A percentile compares a stretch with the other conserved stretches of the same genome.
These are phyloP conservation scores for Diaporthe longicolla DNA, from an alignment of 2,329 filamentous ascomycete genomes.

Conservation along the genomic window DNA sequence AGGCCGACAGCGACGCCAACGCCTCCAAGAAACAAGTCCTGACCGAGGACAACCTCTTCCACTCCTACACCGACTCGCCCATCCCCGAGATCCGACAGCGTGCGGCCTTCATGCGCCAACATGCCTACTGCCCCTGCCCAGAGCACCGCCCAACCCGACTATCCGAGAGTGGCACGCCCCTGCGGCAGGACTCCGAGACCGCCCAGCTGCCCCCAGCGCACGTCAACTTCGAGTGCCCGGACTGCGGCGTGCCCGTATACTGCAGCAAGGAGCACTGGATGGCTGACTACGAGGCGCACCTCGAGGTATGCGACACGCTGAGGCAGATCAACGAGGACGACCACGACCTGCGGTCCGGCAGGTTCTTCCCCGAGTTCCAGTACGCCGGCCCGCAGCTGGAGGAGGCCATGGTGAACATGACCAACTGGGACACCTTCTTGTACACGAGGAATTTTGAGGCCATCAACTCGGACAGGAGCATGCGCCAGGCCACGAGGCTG, in stretches of 20 bases:
- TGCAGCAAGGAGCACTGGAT: constrained; percentile 97
- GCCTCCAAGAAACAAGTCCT: constrained; percentile 58
- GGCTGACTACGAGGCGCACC: constrained; percentile 92
- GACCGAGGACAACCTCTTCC: constrained; percentile 87
- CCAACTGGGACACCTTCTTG: constrained; percentile 97
- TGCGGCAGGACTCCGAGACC: constrained; percentile 63
- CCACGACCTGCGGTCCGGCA: constrained; percentile 90
- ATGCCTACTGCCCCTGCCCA: constrained; percentile 94
- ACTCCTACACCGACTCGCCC: constrained; percentile 90
- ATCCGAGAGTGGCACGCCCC: constrained; percentile 74
- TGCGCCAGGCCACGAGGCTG: constrained; percentile 93
- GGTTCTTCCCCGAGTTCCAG: constrained; percentile 93
- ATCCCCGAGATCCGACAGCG: constrained; percentile 88
- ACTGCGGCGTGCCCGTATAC: constrained; percentile 94
- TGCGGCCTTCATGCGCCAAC: constrained; percentile 91
- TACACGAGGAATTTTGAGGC: constrained; percentile 94
- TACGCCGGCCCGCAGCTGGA: constrained; percentile 93
- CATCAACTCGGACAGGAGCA: constrained; percentile 88
- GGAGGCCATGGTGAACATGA: constrained; percentile 95
- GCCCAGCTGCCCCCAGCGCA: constrained; percentile 79
- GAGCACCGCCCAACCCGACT: constrained; percentile 83
- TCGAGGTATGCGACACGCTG: constrained; percentile 92
- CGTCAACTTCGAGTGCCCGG: constrained; percentile 94
- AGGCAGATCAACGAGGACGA: constrained; percentile 98
- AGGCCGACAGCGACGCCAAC: background rate